These are phyloP conservation scores for Myxozyma neotropica DNA, from an alignment of 805 yeast genomes.

Conservation along the genomic window DNA sequence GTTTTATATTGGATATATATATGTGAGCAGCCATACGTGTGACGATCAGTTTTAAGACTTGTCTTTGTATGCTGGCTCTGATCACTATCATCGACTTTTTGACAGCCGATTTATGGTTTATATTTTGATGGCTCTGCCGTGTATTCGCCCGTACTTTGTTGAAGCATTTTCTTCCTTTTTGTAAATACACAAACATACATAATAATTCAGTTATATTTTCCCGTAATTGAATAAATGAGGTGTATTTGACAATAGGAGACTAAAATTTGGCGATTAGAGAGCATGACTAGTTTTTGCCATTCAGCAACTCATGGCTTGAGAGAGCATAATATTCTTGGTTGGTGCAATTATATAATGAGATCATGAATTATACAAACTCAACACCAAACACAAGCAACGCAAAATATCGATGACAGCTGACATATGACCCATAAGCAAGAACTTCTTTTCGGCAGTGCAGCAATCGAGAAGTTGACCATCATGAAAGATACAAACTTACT, in stretches of 20 bases:
- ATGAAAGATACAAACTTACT: not conserved
- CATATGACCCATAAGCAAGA: no score
- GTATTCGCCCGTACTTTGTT: not conserved
- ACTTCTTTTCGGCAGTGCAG: no score
- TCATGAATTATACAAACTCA: not conserved
- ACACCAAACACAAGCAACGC: not conserved
- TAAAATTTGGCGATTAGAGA: no score
- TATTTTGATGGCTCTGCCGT: not conserved
- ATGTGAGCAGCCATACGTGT: constrained; percentile 2
- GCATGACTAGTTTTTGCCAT: no score
- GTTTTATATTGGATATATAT: not conserved
- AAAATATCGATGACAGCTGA: not conserved
- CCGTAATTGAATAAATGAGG: no score
- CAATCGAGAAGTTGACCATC: no score
- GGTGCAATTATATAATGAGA: no score
- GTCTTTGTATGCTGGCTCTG: not conserved
- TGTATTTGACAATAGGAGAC: no score
- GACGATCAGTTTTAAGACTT: no score
- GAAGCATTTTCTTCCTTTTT: not conserved
- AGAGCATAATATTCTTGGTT: no score
- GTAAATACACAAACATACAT: constrained; percentile 1
- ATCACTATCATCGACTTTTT: not conserved
- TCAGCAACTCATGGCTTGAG: not conserved
- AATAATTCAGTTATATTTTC: no score
- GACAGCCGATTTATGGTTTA: not conserved